Evolutionary conservation across 2,329 filamentous ascomycete genomes (phyloP), one percentile per base, ranked within the genome.

Genomic region (Aureobasidium sp.): DNA sequence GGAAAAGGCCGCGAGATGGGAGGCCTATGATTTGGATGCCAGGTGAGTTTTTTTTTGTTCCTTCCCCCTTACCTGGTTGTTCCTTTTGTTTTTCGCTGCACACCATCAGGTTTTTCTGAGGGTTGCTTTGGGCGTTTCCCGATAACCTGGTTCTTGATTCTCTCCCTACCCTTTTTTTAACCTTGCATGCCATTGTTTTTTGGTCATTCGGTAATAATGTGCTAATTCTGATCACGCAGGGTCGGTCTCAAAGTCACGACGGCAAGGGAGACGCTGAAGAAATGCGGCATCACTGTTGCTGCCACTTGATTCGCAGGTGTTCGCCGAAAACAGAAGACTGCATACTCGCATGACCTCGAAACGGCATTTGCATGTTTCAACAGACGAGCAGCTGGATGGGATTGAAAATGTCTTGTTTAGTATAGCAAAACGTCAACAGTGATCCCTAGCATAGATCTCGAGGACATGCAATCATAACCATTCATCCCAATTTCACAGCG

Each of bases 241-340:
- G 64, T 92, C 56, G 87, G 88, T 2, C 82, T 92, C 81, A 85
- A 88, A 63, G 82, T 90, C 60, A 85, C 87, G 69, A 87, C 86
- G 5, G 88, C 83, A 1, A 74, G 87, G 68, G 84, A 87, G 68
- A 90, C 86, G 17, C 70, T 91, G 55, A 79, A 74, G 63, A 67
- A 66, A 51, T 64, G 65, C 57, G 70, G 68, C 17, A 64, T 72
- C 47, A 53, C 44, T n/a, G 11, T 36, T 34, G n/a, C 39, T 51
- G 17, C 31, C 8, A n/a, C 48, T 22, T 51, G 15, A 20, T 48
- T 48, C 7, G 22, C n/a, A 8, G 15, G 20, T 5, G 17, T n/a
- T n/a, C 4, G 20, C 36, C 22, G 11, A n/a, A 41, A 39, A 15
- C 22, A 53, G 49, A 36, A 27, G 12, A 5, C 5, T 37, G 49